These are phyloP conservation scores for Entoloma clypeatum DNA, from an alignment of 1,284 basidiomycete species.

Conservation along the genomic window DNA sequence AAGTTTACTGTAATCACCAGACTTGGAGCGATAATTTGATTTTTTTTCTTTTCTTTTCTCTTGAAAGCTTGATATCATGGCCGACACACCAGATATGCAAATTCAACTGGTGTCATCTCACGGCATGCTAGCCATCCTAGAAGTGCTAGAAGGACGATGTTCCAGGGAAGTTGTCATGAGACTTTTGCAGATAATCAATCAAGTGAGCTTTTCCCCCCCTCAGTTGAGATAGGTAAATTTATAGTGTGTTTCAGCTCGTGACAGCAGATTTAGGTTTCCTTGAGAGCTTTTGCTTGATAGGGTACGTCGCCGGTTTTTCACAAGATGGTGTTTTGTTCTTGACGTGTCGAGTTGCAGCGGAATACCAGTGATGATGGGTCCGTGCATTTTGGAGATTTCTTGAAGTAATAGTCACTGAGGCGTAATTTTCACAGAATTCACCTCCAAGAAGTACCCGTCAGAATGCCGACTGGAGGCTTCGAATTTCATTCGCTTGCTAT, in stretches of 20 bases:
- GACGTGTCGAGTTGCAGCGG: slow-evolving; percentile 46
- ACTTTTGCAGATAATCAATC: slow-evolving; percentile 85
- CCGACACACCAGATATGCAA: slow-evolving; percentile 87
- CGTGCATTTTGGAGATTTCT: slow-evolving; percentile 18
- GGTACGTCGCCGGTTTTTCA: slow-evolving; percentile 42
- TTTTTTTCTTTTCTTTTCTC: not conserved
- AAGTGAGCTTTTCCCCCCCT: slow-evolving; percentile 47
- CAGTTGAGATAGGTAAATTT: not conserved
- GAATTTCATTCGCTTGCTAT: slow-evolving; percentile 88
- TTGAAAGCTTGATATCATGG: slow-evolving; percentile 70
- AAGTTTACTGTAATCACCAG: slow-evolving; percentile 19
- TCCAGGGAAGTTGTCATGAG: slow-evolving; percentile 83
- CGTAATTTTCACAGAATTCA: slow-evolving; percentile 59
- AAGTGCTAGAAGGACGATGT: slow-evolving; percentile 82
- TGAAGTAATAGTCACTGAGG: slow-evolving; percentile 13
- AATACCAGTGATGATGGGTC: slow-evolving; percentile 90
- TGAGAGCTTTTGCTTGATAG: slow-evolving; percentile 94
- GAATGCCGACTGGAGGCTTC: slow-evolving; percentile 96
- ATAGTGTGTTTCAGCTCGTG: slow-evolving; percentile 61
- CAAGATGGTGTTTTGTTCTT: slow-evolving; percentile 5
- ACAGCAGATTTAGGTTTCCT: slow-evolving; percentile 81
- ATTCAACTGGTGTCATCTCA: slow-evolving; percentile 86
- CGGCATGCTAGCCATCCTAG: slow-evolving; percentile 91
- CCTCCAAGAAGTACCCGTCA: slow-evolving; percentile 90
- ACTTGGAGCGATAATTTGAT: no score